Evolutionary conservation across 1,284 basidiomycete genomes (phyloP).

Genomic region (Tranzscheliella williamsii): DNA sequence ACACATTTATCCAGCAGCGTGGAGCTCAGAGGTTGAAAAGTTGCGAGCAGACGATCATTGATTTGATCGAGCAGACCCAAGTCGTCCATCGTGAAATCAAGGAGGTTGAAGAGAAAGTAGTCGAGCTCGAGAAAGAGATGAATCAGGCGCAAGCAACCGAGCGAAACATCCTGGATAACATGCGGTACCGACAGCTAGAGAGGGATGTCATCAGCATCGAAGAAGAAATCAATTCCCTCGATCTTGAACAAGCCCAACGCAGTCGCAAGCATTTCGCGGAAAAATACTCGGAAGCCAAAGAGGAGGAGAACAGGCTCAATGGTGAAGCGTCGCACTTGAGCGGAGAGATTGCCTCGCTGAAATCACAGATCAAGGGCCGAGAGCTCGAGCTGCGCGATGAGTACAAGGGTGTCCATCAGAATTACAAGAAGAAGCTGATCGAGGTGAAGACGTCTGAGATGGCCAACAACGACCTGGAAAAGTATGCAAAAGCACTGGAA

Average conservation of each 20-base stretch:
- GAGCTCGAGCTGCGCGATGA: constrained; percentile 76
- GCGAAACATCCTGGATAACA: constrained; percentile 79
- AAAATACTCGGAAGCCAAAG: constrained; percentile 73
- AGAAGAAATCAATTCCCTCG: constrained; percentile 69
- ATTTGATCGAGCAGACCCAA: constrained; percentile 51
- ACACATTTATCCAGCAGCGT: constrained; percentile 33
- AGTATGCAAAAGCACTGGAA: constrained; percentile 92
- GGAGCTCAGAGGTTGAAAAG: constrained; percentile 37
- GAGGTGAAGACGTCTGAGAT: constrained; percentile 73
- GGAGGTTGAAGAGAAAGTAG: constrained; percentile 31
- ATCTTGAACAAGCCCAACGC: constrained; percentile 45
- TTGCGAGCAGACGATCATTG: constrained; percentile 36
- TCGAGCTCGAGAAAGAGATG: constrained; percentile 58
- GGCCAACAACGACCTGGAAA: constrained; percentile 70
- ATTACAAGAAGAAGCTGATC: constrained; percentile 86
- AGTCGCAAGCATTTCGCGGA: constrained; percentile 75
- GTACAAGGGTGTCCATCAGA: constrained; percentile 82
- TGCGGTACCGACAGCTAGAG: constrained; percentile 74
- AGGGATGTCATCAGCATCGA: constrained; percentile 73
- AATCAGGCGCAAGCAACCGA: constrained; percentile 61
- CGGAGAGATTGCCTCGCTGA: constrained; percentile 51
- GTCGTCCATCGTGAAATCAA: constrained; percentile 26
- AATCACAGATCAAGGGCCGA: constrained; percentile 62
- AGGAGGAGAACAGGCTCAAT: constrained; percentile 72
- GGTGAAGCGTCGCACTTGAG: constrained; percentile 66